Evolutionary conservation across 495 filamentous ascomycete genomes (phyloP).

Genomic region (Penicillium soppii): DNA sequence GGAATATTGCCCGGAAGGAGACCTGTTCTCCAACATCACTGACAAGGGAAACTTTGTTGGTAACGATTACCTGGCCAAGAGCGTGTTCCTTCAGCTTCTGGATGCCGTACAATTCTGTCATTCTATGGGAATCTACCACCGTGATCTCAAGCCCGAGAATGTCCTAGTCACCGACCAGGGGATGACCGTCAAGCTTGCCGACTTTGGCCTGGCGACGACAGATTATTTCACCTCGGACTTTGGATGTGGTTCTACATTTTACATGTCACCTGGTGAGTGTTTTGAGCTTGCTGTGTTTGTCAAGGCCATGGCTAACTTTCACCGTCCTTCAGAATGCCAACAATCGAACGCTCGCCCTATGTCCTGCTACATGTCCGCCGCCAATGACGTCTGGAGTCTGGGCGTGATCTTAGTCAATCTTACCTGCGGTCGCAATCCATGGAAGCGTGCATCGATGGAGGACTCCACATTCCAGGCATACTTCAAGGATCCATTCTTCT

Average conservation of each 20-base stretch:
- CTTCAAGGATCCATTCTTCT: slow-evolving; percentile 78
- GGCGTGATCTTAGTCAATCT: slow-evolving; percentile 97
- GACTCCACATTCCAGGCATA: slow-evolving; percentile 96
- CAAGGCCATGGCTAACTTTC: not conserved
- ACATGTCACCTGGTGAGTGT: slow-evolving; percentile 94
- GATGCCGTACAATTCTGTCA: slow-evolving; percentile 98
- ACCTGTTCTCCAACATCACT: slow-evolving; percentile 96
- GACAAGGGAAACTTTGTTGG: slow-evolving; percentile 90
- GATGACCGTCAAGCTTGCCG: slow-evolving; percentile 89
- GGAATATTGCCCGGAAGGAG: slow-evolving; percentile 96
- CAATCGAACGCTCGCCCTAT: slow-evolving; percentile 75
- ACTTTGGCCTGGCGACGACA: slow-evolving; percentile 91
- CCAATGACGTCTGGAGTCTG: slow-evolving; percentile 97
- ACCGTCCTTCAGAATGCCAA: slow-evolving; percentile 73
- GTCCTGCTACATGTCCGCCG: slow-evolving; percentile 82
- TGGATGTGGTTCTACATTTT: slow-evolving; percentile 97
- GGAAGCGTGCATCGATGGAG: slow-evolving; percentile 90
- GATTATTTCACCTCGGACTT: slow-evolving; percentile 87
- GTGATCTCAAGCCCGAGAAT: slow-evolving; percentile 98
- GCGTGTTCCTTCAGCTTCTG: slow-evolving; percentile 91
- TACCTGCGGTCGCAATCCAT: slow-evolving; percentile 96
- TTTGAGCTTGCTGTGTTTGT: not conserved
- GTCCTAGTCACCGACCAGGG: slow-evolving; percentile 88
- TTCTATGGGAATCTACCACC: slow-evolving; percentile 88
- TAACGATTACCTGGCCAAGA: slow-evolving; percentile 85